Percentiles rank a stretch among this genome's conserved stretches.
phyloP scores from a whole-genome alignment of 768 basidiomycete genomes.

The Pleurotus tuber-regium region DNA sequence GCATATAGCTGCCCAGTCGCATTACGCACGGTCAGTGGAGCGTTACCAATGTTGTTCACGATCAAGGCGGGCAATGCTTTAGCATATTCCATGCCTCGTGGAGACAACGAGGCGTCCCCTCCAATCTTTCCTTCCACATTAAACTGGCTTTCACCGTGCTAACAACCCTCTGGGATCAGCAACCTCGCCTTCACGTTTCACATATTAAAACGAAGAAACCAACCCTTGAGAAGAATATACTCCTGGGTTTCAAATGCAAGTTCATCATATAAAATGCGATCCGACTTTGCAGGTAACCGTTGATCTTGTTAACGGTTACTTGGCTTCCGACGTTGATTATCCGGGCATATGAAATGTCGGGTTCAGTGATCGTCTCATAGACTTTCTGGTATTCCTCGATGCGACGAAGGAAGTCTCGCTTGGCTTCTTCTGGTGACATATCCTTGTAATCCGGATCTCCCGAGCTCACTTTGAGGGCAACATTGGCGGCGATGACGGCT shows the following conservation, averaged over 20 bases:
- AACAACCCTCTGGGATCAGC: slow-evolving; percentile 12
- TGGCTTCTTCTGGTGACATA: slow-evolving; percentile 79
- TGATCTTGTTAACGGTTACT: slow-evolving; percentile 82
- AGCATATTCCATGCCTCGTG: slow-evolving; percentile 83
- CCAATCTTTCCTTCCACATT: slow-evolving; percentile 97
- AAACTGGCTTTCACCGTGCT: slow-evolving; percentile 98
- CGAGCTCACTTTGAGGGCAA: slow-evolving; percentile 92
- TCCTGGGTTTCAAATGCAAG: slow-evolving; percentile 92
- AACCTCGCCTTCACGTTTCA: not conserved
- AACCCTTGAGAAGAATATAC: slow-evolving; percentile 94
- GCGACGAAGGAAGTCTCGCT: slow-evolving; percentile 85
- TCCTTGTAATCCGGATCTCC: slow-evolving; percentile 98
- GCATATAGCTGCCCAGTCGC: too few species aligned
- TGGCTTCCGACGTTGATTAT: slow-evolving; percentile 93
- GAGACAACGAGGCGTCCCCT: slow-evolving; percentile 89
- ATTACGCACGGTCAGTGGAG: slow-evolving; percentile 74
- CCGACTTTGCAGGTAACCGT: slow-evolving; percentile 94
- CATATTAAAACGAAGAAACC: slow-evolving; percentile 26
- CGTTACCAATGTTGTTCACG: slow-evolving; percentile 87
- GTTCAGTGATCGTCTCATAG: slow-evolving; percentile 94
- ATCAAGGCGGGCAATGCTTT: slow-evolving; percentile 83
- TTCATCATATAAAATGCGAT: slow-evolving; percentile 99
- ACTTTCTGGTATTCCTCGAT: slow-evolving; percentile 93
- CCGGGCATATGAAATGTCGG: slow-evolving; percentile 83
- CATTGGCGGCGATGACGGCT: slow-evolving; percentile 89